Evolutionary conservation across 208 protist species (phyloP).

Genomic region (Leishmania major): DNA sequence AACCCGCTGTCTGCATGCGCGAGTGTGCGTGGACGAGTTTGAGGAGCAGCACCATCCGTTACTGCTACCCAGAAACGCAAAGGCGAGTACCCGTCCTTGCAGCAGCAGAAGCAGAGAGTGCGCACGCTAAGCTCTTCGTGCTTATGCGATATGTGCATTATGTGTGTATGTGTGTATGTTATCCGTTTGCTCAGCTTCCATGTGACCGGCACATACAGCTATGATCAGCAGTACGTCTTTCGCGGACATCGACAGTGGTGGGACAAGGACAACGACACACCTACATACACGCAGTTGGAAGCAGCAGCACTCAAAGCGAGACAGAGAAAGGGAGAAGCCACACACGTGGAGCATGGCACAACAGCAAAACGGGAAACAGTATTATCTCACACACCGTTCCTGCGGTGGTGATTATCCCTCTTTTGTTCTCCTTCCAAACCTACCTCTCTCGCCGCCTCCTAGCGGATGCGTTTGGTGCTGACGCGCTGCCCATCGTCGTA

Average conservation of each 20-base stretch:
- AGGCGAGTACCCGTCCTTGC: not conserved
- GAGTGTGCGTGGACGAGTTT: not conserved
- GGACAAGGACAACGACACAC: not conserved
- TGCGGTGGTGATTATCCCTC: not conserved
- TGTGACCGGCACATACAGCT: not conserved
- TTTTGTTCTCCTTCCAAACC: not conserved
- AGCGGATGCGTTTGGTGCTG: constrained; percentile 27
- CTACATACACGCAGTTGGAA: not conserved
- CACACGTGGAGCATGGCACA: not conserved
- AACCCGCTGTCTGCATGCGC: not conserved
- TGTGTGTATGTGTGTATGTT: not conserved
- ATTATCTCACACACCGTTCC: not conserved
- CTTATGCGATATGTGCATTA: not conserved
- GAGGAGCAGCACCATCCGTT: not conserved
- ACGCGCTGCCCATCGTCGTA: constrained; percentile 20
- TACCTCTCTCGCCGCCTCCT: not conserved
- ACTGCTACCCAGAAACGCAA: not conserved
- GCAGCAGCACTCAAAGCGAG: not conserved
- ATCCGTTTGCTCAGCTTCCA: not conserved
- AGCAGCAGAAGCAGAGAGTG: not conserved
- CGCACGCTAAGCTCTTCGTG: not conserved
- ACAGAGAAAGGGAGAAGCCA: not conserved
- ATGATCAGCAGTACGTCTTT: not conserved
- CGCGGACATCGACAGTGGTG: not conserved
- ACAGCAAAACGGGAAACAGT: not conserved